These are phyloP conservation scores for Vigna trinervia DNA, from an alignment of 306 rosid genomes.

Conservation along the genomic window DNA sequence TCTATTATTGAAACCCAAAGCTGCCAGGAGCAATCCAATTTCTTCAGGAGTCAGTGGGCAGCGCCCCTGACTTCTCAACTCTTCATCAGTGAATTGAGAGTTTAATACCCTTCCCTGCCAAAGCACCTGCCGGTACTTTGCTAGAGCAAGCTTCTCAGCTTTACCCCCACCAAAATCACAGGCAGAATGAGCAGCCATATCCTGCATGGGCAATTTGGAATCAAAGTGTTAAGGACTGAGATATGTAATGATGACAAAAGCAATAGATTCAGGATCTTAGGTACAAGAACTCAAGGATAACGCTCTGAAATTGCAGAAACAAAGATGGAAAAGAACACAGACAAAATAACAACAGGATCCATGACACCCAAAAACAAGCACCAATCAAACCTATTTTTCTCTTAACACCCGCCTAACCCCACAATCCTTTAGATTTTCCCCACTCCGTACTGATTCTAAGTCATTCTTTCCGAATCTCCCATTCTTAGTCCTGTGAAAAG, in stretches of 20 bases:
- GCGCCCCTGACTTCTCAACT: slow-evolving; percentile 95
- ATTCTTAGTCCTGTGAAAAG: background rate
- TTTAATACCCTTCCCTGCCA: slow-evolving; percentile 99
- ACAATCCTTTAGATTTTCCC: background rate
- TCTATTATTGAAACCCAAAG: slow-evolving; percentile 87
- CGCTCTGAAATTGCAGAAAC: background rate
- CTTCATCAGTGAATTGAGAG: slow-evolving; percentile 88
- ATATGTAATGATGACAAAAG: background rate
- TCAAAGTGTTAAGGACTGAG: background rate
- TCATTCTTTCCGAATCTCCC: background rate
- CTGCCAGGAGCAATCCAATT: slow-evolving; percentile 91
- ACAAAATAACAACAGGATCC: background rate
- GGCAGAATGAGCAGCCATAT: slow-evolving; percentile 99
- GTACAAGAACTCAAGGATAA: background rate
- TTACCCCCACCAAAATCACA: slow-evolving; percentile 99
- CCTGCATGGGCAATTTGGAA: slow-evolving; percentile 59
- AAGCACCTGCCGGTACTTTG: slow-evolving; percentile 82
- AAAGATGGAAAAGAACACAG: background rate
- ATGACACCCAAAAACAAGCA: background rate
- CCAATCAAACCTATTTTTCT: background rate
- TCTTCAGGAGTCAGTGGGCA: slow-evolving; percentile 99
- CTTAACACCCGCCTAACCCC: background rate
- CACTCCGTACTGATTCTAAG: background rate
- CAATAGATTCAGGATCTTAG: background rate
- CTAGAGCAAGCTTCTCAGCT: slow-evolving; percentile 91